Conservation (phyloP, 345 rosid species). For the Odontarrhena argentea region DNA sequence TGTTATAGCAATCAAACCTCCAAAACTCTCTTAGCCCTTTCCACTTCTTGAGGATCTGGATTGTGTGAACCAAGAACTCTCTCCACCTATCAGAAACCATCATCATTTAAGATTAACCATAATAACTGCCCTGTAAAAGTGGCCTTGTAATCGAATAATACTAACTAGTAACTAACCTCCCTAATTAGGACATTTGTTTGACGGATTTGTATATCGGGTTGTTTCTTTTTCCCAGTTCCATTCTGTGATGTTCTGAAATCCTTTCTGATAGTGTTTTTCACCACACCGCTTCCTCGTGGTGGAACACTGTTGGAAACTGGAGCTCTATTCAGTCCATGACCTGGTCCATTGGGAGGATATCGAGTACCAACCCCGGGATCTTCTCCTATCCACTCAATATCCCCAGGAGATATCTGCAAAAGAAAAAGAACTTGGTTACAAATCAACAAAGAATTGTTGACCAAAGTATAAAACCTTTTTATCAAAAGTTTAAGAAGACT, state of each 20-base stretch:
- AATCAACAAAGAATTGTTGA: neutral
- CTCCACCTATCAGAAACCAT: constrained; percentile 62
- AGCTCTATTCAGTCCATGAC: constrained; percentile 51
- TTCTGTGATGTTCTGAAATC: constrained; percentile 68
- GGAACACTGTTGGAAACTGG: constrained; percentile 51
- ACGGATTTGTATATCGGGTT: constrained; percentile 64
- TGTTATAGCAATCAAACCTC: constrained; percentile 53
- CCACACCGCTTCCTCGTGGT: constrained; percentile 60
- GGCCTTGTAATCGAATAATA: constrained; percentile 15
- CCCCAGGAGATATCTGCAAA: constrained; percentile 73
- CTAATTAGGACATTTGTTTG: constrained; percentile 69
- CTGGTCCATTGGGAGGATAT: constrained; percentile 50
- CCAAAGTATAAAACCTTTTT: neutral
- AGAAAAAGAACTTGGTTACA: neutral
- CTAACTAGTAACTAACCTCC: constrained; percentile 50
- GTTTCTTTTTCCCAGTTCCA: constrained; percentile 75
- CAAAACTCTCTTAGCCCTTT: constrained; percentile 74
- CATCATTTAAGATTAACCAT: constrained; percentile 10
- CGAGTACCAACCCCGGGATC: constrained; percentile 62
- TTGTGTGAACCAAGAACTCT: constrained; percentile 64
- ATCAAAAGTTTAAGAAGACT: constrained; percentile 6
- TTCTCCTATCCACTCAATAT: constrained; percentile 77
- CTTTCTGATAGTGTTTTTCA: constrained; percentile 67
- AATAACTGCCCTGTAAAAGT: neutral
- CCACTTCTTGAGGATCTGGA: constrained; percentile 78